Percentiles rank a stretch among this genome's conserved stretches.
These are phyloP conservation scores for Trichophyton rubrum DNA, from an alignment of 2,329 filamentous ascomycete species.

Conservation along the genomic window DNA sequence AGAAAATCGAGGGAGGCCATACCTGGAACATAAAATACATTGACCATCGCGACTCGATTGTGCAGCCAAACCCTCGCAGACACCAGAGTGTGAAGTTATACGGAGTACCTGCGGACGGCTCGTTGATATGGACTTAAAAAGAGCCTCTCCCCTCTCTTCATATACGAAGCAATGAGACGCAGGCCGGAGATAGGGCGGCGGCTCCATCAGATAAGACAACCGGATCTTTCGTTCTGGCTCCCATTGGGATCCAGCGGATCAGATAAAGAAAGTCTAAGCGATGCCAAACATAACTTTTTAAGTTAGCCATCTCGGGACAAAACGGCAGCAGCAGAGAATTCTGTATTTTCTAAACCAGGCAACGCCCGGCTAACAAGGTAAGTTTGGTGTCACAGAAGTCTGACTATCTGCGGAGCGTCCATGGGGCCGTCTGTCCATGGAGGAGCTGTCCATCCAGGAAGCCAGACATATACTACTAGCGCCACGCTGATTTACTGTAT, in stretches of 20 bases:
- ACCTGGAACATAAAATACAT: conserved; percentile 10
- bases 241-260: not conserved
- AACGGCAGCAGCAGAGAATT: not conserved
- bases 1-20: not conserved
- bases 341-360: not conserved
- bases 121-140: not conserved
- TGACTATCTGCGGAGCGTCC: too few species aligned
- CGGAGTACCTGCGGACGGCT: not conserved
- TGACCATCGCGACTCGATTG: conserved; percentile 6
- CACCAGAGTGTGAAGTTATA: not conserved
- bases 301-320: not conserved
- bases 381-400: too few species aligned
- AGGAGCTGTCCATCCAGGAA: too few species aligned
- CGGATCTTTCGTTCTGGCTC: not conserved
- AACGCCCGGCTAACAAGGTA: too few species aligned
- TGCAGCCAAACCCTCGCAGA: not conserved
- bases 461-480: too few species aligned
- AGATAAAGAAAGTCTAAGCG: conserved; percentile 3
- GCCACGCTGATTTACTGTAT: too few species aligned
- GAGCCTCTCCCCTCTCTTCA: not conserved
- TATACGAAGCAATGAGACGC: not conserved
- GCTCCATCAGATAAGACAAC: conserved; percentile 2
- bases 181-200: not conserved
- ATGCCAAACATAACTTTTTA: not conserved
- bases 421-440: too few species aligned